Percentiles rank a stretch among this genome's conserved stretches.
Evolutionary conservation across 441 rosid species (phyloP).

Genomic region (Populus tomentosa): DNA sequence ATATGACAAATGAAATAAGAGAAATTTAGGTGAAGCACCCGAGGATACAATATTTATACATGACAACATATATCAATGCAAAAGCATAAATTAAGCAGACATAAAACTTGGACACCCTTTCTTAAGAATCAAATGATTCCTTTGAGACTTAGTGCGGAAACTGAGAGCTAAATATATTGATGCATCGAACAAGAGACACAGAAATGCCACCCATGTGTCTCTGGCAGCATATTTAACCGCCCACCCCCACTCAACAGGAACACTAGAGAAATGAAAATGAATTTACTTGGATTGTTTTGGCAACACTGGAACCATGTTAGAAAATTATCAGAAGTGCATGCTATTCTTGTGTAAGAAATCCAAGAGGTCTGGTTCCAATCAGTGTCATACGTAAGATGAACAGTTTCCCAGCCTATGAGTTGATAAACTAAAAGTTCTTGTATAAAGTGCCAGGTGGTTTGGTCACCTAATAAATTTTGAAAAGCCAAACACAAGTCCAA

Average conservation of each 20-base stretch:
- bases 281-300: background rate
- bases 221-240: background rate
- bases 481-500: background rate
- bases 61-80: background rate
- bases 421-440: background rate
- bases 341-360: background rate
- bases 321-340: background rate
- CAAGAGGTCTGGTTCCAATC: background rate
- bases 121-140: background rate
- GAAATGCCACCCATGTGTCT: background rate
- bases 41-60: background rate
- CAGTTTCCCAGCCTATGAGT: background rate
- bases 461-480: background rate
- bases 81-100: background rate
- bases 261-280: background rate
- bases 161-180: background rate
- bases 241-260: background rate
- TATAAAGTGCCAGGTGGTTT: background rate
- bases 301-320: background rate
- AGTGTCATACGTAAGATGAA: conserved; percentile 1
- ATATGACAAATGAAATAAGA: background rate
- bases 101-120: background rate
- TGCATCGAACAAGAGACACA: background rate
- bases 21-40: background rate
- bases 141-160: background rate